Base-by-base conservation (phyloP, 208 protist species). In the Acanthamoeba royreba region DNA sequence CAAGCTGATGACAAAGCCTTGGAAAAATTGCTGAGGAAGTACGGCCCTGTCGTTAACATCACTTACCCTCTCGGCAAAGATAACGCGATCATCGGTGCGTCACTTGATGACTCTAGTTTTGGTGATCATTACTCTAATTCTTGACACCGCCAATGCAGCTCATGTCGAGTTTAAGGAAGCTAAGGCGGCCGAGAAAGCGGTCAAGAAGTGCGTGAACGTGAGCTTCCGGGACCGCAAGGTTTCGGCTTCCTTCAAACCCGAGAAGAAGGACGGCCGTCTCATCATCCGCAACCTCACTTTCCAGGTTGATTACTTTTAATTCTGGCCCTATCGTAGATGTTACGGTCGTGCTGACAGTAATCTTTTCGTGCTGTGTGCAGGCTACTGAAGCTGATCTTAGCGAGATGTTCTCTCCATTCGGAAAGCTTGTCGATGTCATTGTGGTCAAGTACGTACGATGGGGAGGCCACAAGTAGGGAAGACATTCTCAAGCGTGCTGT, bases 241-340 rank as follows among this genome's bases (percentile, higher is more conserved):
- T 45, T 55, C 42, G 0, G 77, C 77, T 19, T 31, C 25, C 25
- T 55, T 86, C 45, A 38, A 43, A 38, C 66, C 66, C 35, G 66
- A 77, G 66, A 77, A 77, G 66, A 38, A 38, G 17, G 66, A 49
- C 31, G 42, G 45, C 22, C 77, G 77, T n/a, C 77, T 86, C 31
- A 86, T 86, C 31, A 86, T 86, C 17, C 77, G 77, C 25, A 86
- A 86, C 77, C 25, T 86, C 43, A 28, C 77, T 11, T 86, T 86
- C 46, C 38, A 86, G 28, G 77, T 86, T 49, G 0, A 4, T 38
- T 81, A 28, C 31, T 38, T 38, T 28, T 77, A 13, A 35, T 28
- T 38, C 63, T 77, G 52, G 0, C 52, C 2, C 25, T n/a, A 58
- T 58, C 52, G 2, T 58, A 25, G 52, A 25, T 4, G 17, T 1